Evolutionary conservation across 192 early-diverging fungal genomes (phyloP), one percentile per base, ranked within the genome.

Genomic region (Coemansia sp.): DNA sequence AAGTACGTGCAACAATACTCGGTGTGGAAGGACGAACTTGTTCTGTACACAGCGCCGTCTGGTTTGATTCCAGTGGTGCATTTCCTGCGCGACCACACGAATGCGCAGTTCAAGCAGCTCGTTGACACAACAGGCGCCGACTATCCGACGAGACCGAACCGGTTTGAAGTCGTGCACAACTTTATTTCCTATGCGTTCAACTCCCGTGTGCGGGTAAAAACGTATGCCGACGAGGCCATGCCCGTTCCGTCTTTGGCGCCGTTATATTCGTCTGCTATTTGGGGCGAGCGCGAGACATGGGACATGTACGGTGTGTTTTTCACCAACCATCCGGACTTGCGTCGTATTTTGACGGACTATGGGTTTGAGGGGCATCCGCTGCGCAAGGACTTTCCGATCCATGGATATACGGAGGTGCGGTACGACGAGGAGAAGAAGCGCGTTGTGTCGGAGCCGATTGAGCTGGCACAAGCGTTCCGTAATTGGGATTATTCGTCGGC

Each of bases 221-320:
- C 97, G 18, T 97, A 97, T 68, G 89, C 92, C 13, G 91, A 88
- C 60, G 97, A 99, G 78, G 85, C 86, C 24, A 86, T 89, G 18
- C 90, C 95, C 13, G 94, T 99, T 9, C 95, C 95, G 8, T 95
- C 94, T 3, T 73, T 92, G 37, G 88, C 90, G 6, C 82, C 86
- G 48, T 54, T 97, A 18, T 94, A 85, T 82, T 86, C 80, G 61
- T 85, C 88, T 38, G 95, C 94, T 47, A 97, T 95, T 79, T 99
- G 97, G 97, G 90, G 93, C 62, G 97, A 99, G 82, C 92, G 97
- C 74, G 97, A 99, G 78, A 91, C 89, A 20, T 99, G 91, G 81
- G 97, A 99, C 67, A 99, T 99, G 97, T 99, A 88, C 68, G 97
- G 97, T 57, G 87, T 99, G 49, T 95, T 95, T 78, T 99, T 99